phyloP scores from a whole-genome alignment of 164 flowering plant species.

The Saururus chinensis region DNA sequence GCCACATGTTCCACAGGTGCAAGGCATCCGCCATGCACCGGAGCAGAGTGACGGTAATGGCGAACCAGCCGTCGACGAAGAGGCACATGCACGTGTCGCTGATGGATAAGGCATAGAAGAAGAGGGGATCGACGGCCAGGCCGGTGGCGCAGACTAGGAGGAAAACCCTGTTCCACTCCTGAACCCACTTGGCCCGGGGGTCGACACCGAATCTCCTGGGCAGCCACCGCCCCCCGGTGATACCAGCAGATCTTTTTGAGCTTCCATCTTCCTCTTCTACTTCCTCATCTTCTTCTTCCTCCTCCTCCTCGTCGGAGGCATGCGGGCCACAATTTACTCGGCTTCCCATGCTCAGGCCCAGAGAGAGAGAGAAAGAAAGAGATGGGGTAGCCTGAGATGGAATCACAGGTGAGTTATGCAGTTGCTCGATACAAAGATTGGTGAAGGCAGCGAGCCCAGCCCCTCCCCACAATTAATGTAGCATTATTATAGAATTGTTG shows the following conservation, averaged over 20 bases:
- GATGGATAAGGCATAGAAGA: constrained; percentile 81
- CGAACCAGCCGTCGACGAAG: constrained; percentile 91
- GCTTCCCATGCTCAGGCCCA: constrained; percentile 6
- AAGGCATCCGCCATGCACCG: constrained; percentile 83
- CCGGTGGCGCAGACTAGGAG: constrained; percentile 71
- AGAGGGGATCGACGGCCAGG: constrained; percentile 79
- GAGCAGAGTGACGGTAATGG: constrained; percentile 69
- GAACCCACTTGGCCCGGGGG: constrained; percentile 64
- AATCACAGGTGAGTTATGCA: too few relatives aligned
- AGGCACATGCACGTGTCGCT: constrained; percentile 75
- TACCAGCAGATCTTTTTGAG: constrained; percentile 3
- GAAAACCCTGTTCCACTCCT: constrained; percentile 78
- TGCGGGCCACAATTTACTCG: background rate
- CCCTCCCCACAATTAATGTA: too few relatives aligned
- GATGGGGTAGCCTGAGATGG: too few relatives aligned
- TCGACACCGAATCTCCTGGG: constrained; percentile 11
- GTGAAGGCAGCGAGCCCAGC: too few relatives aligned
- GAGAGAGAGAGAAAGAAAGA: background rate
- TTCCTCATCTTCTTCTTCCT: too few relatives aligned
- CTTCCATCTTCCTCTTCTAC: constrained; percentile 12
- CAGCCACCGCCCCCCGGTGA: background rate
- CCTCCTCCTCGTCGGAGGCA: background rate
- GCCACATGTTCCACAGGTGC: constrained; percentile 86
- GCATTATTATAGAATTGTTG: too few relatives aligned
- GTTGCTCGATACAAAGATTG: too few relatives aligned